Evolutionary conservation across 2,329 filamentous ascomycete genomes (phyloP).

Genomic region (Aquanectria penicillioides): DNA sequence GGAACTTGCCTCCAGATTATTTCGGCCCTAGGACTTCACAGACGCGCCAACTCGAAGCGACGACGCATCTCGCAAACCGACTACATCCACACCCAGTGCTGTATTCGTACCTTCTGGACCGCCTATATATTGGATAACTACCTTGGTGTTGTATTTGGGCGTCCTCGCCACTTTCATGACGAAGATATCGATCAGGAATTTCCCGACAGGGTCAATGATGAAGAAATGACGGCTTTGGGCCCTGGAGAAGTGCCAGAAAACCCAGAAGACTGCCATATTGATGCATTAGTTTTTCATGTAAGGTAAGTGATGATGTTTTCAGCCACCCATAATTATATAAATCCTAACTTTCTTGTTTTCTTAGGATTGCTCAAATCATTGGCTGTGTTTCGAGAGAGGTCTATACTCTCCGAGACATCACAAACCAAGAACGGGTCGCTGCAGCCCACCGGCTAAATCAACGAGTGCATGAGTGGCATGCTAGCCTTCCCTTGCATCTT

Average conservation of each 20-base stretch:
- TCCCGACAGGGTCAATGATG: constrained; percentile 65
- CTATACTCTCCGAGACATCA: constrained; percentile 50
- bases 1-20: constrained; percentile 65
- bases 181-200: constrained; percentile 71
- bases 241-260: constrained; percentile 42
- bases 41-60: constrained; percentile 35
- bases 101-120: constrained; percentile 69
- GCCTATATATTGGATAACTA: constrained; percentile 72
- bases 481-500: constrained; percentile 53
- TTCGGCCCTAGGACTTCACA: constrained; percentile 53
- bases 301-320: constrained; percentile 37
- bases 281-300: constrained; percentile 57
- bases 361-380: constrained; percentile 51
- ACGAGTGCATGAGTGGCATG: constrained; percentile 52
- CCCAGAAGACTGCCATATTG: constrained; percentile 58
- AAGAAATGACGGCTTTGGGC: constrained; percentile 60
- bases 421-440: constrained; percentile 48
- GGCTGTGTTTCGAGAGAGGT: constrained; percentile 52
- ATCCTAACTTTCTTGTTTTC: too few species aligned
- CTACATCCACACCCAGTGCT: constrained; percentile 60
- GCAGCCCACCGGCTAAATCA: constrained; percentile 50
- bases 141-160: constrained; percentile 69
- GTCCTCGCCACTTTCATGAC: constrained; percentile 69
- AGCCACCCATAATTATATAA: not conserved
- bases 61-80: constrained; percentile 40